These are phyloP conservation scores for Heliamphora pulchella DNA, from an alignment of 179 eudicot genomes.

Conservation along the genomic window DNA sequence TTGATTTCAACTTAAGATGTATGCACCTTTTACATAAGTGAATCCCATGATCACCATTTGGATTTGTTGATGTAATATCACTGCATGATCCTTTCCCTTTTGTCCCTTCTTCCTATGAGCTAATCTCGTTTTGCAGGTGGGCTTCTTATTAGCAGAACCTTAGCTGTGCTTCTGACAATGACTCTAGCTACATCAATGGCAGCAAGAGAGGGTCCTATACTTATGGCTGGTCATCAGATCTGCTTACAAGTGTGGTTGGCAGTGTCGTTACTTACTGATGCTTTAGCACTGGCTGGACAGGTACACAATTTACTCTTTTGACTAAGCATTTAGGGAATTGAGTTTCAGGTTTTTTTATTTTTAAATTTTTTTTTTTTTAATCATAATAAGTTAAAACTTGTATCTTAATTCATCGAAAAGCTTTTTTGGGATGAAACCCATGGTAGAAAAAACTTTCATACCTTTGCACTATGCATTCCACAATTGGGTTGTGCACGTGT, in stretches of 20 bases:
- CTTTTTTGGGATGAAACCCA: not conserved
- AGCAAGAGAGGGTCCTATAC: slow-evolving; percentile 80
- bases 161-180: slow-evolving; percentile 66
- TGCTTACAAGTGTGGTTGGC: slow-evolving; percentile 86
- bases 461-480: not conserved
- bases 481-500: not conserved
- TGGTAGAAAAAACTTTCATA: not conserved
- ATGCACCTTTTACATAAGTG: not conserved
- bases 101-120: slow-evolving; percentile 2
- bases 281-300: slow-evolving; percentile 92
- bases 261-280: slow-evolving; percentile 88
- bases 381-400: not conserved
- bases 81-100: not conserved
- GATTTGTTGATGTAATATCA: not conserved
- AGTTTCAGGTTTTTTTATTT: not conserved
- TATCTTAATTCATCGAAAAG: not conserved
- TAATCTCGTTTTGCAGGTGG: slow-evolving; percentile 46
- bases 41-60: not conserved
- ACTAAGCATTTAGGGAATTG: not conserved
- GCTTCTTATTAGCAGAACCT: slow-evolving; percentile 64
- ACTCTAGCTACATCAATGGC: slow-evolving; percentile 86
- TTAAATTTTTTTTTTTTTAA: not conserved
- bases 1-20: not conserved
- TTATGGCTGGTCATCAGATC: slow-evolving; percentile 89
- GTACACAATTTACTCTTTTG: slow-evolving; percentile 24